Conservation (phyloP, 192 early-diverging fungal genomes). For the Chytriomyces sp. region DNA sequence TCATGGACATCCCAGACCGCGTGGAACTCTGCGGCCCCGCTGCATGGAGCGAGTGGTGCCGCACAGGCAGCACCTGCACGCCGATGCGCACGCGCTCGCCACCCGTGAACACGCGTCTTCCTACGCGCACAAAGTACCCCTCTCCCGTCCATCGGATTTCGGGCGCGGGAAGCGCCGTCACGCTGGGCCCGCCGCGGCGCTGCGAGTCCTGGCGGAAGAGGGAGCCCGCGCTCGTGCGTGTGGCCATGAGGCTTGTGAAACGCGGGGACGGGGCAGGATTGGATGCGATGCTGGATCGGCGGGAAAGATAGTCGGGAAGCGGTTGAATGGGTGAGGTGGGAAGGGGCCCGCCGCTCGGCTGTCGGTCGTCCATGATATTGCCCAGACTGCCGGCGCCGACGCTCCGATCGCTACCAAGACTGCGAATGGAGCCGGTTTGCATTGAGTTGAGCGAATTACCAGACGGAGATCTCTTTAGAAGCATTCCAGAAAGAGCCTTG, state of each 20-base stretch:
- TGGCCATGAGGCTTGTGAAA: too few relatives aligned
- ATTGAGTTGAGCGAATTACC: background rate
- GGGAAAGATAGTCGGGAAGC: too few relatives aligned
- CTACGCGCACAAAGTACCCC: background rate
- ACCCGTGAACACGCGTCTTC: conserved; percentile 11
- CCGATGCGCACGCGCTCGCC: conserved; percentile 7
- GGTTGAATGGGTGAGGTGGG: too few relatives aligned
- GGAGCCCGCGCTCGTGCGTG: background rate
- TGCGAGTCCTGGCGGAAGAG: background rate
- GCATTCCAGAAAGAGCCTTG: conserved; percentile 24
- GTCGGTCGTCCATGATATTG: too few relatives aligned
- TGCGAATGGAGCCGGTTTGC: background rate
- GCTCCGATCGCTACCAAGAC: background rate
- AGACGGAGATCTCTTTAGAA: conserved; percentile 3
- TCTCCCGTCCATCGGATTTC: conserved; percentile 6
- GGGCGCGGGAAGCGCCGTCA: background rate
- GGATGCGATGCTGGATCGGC: too few relatives aligned
- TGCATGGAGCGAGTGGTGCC: background rate
- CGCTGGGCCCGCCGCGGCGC: background rate
- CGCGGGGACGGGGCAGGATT: too few relatives aligned
- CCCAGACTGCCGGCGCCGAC: too few relatives aligned
- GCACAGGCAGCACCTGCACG: background rate
- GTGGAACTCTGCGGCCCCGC: background rate
- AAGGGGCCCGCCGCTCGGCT: too few relatives aligned
- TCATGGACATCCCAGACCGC: background rate